These are phyloP conservation scores for Aspergillus pseudonomiae DNA, from an alignment of 2,329 filamentous ascomycete species.

Conservation along the genomic window DNA sequence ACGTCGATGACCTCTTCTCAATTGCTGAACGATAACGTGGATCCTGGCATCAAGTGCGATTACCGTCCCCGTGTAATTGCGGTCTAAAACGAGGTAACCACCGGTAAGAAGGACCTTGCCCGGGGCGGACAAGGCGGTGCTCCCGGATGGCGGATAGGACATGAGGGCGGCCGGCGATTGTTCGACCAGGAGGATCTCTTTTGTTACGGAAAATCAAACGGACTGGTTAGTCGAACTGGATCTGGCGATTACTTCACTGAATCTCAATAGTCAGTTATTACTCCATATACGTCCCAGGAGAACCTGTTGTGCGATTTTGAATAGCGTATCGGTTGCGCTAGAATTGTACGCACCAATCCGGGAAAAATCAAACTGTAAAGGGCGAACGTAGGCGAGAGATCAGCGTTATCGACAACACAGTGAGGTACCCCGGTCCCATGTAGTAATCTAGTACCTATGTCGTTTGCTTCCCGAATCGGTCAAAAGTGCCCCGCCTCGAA, in stretches of 20 bases:
- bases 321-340: background rate
- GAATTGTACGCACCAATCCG: background rate
- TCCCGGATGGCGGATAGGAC: constrained; percentile 21
- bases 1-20: constrained; percentile 43
- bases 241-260: background rate
- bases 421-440: constrained; percentile 1
- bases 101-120: constrained; percentile 95
- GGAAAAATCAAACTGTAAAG: background rate
- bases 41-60: constrained; percentile 68
- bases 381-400: background rate
- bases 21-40: constrained; percentile 60
- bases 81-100: constrained; percentile 92
- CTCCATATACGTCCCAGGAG: background rate
- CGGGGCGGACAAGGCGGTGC: constrained; percentile 77
- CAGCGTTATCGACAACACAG: background rate
- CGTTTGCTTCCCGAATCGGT: background rate
- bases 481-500: background rate
- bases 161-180: background rate
- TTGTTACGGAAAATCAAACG: background rate
- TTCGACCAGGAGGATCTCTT: background rate
- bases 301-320: background rate
- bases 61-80: constrained; percentile 75
- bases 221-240: background rate
- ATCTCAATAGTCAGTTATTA: background rate
- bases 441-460: background rate